These are phyloP conservation scores for Vigna radiata DNA, from an alignment of 306 rosid species.

Conservation along the genomic window DNA sequence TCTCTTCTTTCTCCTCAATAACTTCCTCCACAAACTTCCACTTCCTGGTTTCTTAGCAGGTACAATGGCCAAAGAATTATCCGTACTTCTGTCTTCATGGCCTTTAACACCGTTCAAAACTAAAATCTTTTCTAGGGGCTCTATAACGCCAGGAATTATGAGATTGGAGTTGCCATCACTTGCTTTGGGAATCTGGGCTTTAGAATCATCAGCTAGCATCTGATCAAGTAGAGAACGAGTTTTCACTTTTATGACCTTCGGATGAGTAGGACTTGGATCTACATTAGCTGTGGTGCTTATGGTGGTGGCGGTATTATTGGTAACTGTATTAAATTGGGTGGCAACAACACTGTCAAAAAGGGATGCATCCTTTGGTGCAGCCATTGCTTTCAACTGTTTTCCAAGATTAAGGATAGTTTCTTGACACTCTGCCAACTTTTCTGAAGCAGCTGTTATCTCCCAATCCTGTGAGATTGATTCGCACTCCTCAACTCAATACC, in stretches of 20 bases:
- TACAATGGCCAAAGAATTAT: slow-evolving; percentile 64
- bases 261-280: slow-evolving; percentile 38
- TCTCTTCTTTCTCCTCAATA: slow-evolving; percentile 82
- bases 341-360: slow-evolving; percentile 61
- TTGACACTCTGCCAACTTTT: slow-evolving; percentile 95
- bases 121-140: slow-evolving; percentile 58
- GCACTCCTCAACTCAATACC: slow-evolving; percentile 24
- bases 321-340: slow-evolving; percentile 36
- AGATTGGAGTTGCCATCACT: slow-evolving; percentile 39
- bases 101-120: slow-evolving; percentile 47
- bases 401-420: slow-evolving; percentile 89
- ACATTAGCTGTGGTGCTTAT: background rate
- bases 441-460: slow-evolving; percentile 94
- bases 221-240: slow-evolving; percentile 72
- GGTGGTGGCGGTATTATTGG: slow-evolving; percentile 10
- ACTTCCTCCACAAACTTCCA: slow-evolving; percentile 70
- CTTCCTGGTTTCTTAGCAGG: slow-evolving; percentile 62
- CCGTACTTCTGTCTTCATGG: slow-evolving; percentile 42
- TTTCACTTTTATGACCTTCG: slow-evolving; percentile 46
- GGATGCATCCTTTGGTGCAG: slow-evolving; percentile 73
- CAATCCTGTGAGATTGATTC: slow-evolving; percentile 64
- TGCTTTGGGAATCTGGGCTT: slow-evolving; percentile 50
- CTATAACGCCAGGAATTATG: slow-evolving; percentile 37
- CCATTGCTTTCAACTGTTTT: slow-evolving; percentile 85
- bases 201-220: slow-evolving; percentile 72